A percentile compares a stretch with the other conserved stretches of the same genome.
phyloP scores from a whole-genome alignment of 108 stramenopile genomes.

The Pseudonitzschia multiseries region DNA sequence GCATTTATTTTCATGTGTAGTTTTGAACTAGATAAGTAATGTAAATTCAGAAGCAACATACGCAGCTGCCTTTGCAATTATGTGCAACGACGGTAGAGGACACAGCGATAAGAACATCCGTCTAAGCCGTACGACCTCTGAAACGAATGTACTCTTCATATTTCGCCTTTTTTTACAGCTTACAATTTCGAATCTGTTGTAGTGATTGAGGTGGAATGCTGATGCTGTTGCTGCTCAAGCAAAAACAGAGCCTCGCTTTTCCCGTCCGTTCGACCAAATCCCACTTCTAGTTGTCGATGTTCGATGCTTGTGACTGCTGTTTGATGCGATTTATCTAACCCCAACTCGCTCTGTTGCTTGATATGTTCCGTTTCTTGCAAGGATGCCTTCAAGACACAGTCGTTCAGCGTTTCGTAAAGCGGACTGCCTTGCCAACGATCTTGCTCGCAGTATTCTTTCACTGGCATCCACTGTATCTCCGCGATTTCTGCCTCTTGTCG shows the following conservation, averaged over 20 bases:
- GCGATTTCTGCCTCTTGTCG: constrained; percentile 67
- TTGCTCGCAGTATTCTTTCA: constrained; percentile 71
- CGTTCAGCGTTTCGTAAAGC: constrained; percentile 66
- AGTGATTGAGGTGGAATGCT: background rate
- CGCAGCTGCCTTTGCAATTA: no score
- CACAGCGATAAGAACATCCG: no score
- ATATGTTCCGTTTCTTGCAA: background rate
- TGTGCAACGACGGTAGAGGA: no score
- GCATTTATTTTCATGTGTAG: no score
- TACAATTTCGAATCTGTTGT: background rate
- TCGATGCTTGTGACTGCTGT: constrained; percentile 38
- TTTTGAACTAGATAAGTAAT: no score
- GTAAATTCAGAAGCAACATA: no score
- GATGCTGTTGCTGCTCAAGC: background rate
- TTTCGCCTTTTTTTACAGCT: no score
- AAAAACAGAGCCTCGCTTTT: constrained; percentile 32
- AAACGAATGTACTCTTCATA: no score
- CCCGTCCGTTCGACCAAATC: constrained; percentile 25
- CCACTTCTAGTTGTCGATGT: constrained; percentile 23
- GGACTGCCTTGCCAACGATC: constrained; percentile 63
- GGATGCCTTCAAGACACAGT: constrained; percentile 37
- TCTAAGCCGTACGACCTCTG: no score
- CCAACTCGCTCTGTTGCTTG: background rate
- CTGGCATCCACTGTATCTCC: constrained; percentile 75
- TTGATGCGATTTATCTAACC: constrained; percentile 47